Conservation (phyloP, 352 stramenopile species). For the Phytophthora fragariaefolia region DNA sequence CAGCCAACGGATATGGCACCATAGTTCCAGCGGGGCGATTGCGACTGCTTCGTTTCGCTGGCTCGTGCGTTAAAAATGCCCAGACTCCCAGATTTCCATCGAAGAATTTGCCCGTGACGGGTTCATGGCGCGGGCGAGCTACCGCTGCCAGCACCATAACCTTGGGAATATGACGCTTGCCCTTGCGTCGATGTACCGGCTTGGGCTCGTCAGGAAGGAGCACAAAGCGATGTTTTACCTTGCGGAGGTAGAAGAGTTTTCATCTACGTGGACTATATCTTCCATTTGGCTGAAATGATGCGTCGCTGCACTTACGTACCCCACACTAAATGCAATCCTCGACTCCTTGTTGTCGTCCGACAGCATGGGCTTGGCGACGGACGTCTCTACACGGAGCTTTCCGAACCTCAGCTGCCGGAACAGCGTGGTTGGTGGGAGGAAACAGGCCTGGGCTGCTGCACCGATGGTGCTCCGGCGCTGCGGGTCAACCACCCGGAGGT, state of each 20-base stretch:
- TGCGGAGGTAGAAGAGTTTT: not conserved
- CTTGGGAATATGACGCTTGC: not conserved
- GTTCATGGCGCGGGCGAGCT: not conserved
- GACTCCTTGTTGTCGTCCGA: too few species aligned
- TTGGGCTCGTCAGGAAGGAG: not conserved
- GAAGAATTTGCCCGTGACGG: not conserved
- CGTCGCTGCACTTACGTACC: too few species aligned
- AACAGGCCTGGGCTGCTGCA: too few species aligned
- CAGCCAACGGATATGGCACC: not conserved
- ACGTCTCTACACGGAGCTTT: too few species aligned
- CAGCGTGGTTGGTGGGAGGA: too few species aligned
- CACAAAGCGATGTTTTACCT: not conserved
- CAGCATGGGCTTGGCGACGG: too few species aligned
- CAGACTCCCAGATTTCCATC: too few species aligned
- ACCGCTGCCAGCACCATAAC: not conserved
- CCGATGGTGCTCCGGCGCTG: too few species aligned
- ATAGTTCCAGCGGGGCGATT: not conserved
- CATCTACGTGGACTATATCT: not conserved
- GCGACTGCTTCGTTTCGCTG: not conserved
- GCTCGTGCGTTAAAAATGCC: not conserved
- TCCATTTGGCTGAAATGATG: not conserved
- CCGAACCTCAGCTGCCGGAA: too few species aligned
- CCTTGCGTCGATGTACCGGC: not conserved
- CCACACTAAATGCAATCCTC: too few species aligned
- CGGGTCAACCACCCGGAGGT: too few species aligned